Evolutionary conservation across 768 basidiomycete species (phyloP).

Genomic region (Lyophyllum decastes): DNA sequence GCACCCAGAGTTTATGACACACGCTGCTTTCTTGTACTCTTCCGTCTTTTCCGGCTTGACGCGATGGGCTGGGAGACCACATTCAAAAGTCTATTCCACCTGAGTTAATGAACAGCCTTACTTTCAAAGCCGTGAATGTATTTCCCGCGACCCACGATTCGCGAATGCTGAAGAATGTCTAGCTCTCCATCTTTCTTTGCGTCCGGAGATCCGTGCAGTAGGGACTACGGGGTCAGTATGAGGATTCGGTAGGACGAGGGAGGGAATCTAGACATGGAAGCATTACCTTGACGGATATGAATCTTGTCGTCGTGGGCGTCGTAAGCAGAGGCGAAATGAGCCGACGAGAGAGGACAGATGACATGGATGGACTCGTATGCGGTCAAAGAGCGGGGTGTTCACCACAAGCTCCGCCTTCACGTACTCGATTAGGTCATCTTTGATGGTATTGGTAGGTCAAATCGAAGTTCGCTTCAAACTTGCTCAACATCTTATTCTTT

Average conservation of each 20-base stretch:
- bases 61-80: slow-evolving; percentile 62
- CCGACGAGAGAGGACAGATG: slow-evolving; percentile 31
- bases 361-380: slow-evolving; percentile 23
- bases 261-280: slow-evolving; percentile 13
- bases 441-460: no score
- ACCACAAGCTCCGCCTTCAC: no score
- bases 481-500: no score
- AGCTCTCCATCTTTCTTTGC: slow-evolving; percentile 83
- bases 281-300: slow-evolving; percentile 66
- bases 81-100: slow-evolving; percentile 1
- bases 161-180: slow-evolving; percentile 80
- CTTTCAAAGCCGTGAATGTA: slow-evolving; percentile 91
- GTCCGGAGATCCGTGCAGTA: slow-evolving; percentile 92
- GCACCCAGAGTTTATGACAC: slow-evolving; percentile 29
- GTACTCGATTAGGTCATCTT: background rate
- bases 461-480: no score
- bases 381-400: slow-evolving; percentile 6
- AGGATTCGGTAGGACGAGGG: slow-evolving; percentile 22
- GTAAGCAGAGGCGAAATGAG: slow-evolving; percentile 24
- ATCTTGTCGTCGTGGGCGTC: slow-evolving; percentile 37
- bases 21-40: slow-evolving; percentile 91
- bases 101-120: slow-evolving; percentile 34
- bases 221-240: slow-evolving; percentile 49
- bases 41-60: slow-evolving; percentile 81
- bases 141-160: slow-evolving; percentile 89